Evolutionary conservation across 495 filamentous ascomycete genomes (phyloP).

Genomic region (Penicillium chermesinum): DNA sequence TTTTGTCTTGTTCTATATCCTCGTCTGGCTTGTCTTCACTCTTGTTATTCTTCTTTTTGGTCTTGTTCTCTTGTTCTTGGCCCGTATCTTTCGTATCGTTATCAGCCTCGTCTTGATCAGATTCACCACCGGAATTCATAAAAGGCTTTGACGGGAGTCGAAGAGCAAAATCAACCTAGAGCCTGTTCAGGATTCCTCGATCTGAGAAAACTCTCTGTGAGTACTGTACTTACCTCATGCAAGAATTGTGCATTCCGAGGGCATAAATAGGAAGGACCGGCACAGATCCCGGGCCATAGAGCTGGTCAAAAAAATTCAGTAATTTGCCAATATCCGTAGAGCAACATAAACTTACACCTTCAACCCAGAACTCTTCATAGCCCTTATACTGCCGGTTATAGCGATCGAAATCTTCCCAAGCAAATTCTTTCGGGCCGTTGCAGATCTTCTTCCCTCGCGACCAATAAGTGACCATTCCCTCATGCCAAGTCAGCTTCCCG

Average conservation of each 20-base stretch:
- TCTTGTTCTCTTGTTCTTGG: too few relatives aligned
- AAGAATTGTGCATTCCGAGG: neutral
- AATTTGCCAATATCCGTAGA: too few relatives aligned
- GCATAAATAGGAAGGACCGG: too few relatives aligned
- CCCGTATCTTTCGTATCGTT: too few relatives aligned
- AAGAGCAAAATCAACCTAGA: neutral
- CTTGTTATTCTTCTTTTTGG: too few relatives aligned
- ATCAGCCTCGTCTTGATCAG: neutral
- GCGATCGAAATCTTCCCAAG: neutral
- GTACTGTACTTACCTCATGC: neutral
- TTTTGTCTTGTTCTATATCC: neutral
- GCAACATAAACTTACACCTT: neutral
- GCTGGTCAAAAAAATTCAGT: too few relatives aligned
- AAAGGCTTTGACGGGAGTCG: neutral
- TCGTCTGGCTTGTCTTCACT: neutral
- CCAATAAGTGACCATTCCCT: neutral
- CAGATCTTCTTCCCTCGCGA: neutral
- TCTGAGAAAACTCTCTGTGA: too few relatives aligned
- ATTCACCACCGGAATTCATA: neutral
- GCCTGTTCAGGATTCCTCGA: too few relatives aligned
- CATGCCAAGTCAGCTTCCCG: neutral
- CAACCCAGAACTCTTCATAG: neutral
- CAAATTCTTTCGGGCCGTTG: neutral
- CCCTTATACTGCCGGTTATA: neutral
- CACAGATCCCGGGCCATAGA: too few relatives aligned